Evolutionary conservation across 2,329 filamentous ascomycete species (phyloP), one percentile per base, ranked within the genome.

Genomic region (Knufia fluminis): DNA sequence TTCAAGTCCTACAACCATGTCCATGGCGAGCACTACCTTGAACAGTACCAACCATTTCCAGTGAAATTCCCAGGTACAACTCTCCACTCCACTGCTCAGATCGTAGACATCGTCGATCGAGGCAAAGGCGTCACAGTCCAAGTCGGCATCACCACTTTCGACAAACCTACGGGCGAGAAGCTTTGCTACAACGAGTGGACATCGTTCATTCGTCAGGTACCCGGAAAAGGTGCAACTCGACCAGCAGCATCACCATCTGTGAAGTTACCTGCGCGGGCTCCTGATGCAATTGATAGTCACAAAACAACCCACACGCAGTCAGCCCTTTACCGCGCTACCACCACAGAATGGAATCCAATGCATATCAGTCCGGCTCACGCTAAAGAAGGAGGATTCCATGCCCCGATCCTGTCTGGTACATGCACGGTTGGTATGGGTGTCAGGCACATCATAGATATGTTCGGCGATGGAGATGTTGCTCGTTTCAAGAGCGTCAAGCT

Each of bases 111-210:
- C 20, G 49, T 51, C 19, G 50, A 47, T 26, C 52, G 50, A 20
- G n/a, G 41, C 7, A 52, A 35, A n/a, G 52, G 52, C 16, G 52
- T 54, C 12, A 47, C 42, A 12, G 49, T 54, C 9, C 17, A 12
- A 8, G 49, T 54, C 17, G 49, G 50, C 23, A 52, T 54, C 35
- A 52, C 50, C 9, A 52, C 52, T 4, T 26, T 35, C 28, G 50
- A 54, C 36, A 39, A 26, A 7, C 16, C 33, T n/a, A 38, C 45
- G 14, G 46, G 46, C 17, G 7, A 22, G 17, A 44, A 46, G 31
- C 36, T 54, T n/a, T 54, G 52, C 46, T 49, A 49, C 32, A 48
- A 49, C 28, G 52, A 52, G 28, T 54, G 52, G 52, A 54, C 52
- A 12, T 49, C 46, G 3, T 52, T 54, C 23, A 45, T 54, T 22